A percentile compares a stretch with the other conserved stretches of the same genome.
These are phyloP conservation scores for Amylostereum areolatum DNA, from an alignment of 1,284 basidiomycete genomes.

Conservation along the genomic window DNA sequence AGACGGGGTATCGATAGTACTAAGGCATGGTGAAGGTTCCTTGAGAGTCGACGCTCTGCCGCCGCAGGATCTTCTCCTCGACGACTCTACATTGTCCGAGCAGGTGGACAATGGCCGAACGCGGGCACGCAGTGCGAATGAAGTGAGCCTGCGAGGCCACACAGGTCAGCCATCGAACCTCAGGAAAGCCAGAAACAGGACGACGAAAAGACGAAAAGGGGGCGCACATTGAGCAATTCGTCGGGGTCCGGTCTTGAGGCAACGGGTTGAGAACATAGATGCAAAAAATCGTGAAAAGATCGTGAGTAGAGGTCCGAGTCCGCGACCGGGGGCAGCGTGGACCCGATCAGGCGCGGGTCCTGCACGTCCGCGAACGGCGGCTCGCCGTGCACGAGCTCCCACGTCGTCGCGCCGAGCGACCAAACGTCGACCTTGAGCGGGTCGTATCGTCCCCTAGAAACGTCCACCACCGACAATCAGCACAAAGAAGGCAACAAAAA, in stretches of 20 bases:
- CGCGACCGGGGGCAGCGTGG: slow-evolving; percentile 58
- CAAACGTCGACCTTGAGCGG: slow-evolving; percentile 72
- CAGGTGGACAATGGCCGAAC: slow-evolving; percentile 56
- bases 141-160: slow-evolving; percentile 43
- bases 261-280: slow-evolving; percentile 57
- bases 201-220: neutral
- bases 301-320: slow-evolving; percentile 58
- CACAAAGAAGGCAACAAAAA: neutral
- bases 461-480: neutral
- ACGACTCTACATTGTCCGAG: slow-evolving; percentile 62
- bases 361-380: slow-evolving; percentile 66
- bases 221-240: slow-evolving; percentile 56
- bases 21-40: slow-evolving; percentile 26
- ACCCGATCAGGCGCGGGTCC: slow-evolving; percentile 37
- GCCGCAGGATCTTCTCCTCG: slow-evolving; percentile 45
- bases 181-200: neutral
- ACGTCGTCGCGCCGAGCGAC: slow-evolving; percentile 76
- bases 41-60: slow-evolving; percentile 30
- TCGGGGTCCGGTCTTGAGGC: slow-evolving; percentile 48
- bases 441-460: slow-evolving; percentile 56
- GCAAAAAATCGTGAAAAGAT: slow-evolving; percentile 69
- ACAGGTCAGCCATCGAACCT: neutral
- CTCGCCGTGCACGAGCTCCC: slow-evolving; percentile 70
- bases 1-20: slow-evolving; percentile 14
- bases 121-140: slow-evolving; percentile 62